Conservation (phyloP, 352 stramenopile species). For the Globisporangium canariense region DNA sequence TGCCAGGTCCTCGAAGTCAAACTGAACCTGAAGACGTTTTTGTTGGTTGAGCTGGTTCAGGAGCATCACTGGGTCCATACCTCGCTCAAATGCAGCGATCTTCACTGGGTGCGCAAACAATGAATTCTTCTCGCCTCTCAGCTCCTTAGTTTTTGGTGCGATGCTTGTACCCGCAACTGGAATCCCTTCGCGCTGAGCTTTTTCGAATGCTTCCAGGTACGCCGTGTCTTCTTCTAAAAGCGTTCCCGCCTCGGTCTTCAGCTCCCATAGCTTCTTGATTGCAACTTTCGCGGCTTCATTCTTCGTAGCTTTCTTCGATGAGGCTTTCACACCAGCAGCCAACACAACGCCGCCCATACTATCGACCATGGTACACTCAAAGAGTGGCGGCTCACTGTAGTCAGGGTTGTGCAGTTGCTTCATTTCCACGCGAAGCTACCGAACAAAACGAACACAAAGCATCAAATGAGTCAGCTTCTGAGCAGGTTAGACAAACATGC, state of each 20-base stretch:
- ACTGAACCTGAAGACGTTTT: slow-evolving; percentile 33
- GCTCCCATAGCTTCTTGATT: slow-evolving; percentile 74
- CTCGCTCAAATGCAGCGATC: slow-evolving; percentile 42
- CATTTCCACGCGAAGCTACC: slow-evolving; percentile 47
- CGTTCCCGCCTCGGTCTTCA: slow-evolving; percentile 60
- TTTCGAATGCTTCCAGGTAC: slow-evolving; percentile 54
- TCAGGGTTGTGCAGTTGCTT: slow-evolving; percentile 40
- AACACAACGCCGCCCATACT: slow-evolving; percentile 34
- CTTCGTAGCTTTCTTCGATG: slow-evolving; percentile 71
- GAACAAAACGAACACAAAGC: background rate
- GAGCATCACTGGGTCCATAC: slow-evolving; percentile 38
- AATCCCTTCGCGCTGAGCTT: slow-evolving; percentile 38
- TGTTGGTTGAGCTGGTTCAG: slow-evolving; percentile 57
- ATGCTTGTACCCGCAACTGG: slow-evolving; percentile 22
- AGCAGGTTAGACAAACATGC: background rate
- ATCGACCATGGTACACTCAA: slow-evolving; percentile 55
- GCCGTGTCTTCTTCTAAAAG: slow-evolving; percentile 48
- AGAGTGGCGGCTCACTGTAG: slow-evolving; percentile 51
- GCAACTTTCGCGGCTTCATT: slow-evolving; percentile 57
- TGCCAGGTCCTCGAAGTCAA: slow-evolving; percentile 50
- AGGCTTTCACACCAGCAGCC: slow-evolving; percentile 44
- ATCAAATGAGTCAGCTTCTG: background rate
- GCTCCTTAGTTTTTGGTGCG: slow-evolving; percentile 33
- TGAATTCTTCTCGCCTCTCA: slow-evolving; percentile 36
- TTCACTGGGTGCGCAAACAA: slow-evolving; percentile 6